Evolutionary conservation across 257 asterid genomes (phyloP), one percentile per base, ranked within the genome.

Genomic region (Nicotiana paniculata): DNA sequence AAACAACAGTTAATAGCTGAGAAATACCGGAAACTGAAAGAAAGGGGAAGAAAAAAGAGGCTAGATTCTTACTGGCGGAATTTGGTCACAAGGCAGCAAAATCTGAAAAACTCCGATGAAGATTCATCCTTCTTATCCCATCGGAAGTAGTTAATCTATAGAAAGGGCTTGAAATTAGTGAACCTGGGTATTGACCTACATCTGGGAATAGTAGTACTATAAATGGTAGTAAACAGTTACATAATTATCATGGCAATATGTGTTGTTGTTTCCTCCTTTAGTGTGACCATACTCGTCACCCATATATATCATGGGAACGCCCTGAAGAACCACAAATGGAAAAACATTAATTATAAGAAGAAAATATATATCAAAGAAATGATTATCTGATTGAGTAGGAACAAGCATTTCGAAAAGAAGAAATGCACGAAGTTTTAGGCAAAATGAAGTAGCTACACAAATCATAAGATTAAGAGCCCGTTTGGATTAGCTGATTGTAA

Each of bases 201-300:
- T 39, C 77, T 65, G 21, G 13, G 59, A 65, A 64, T 67, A 48
- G 37, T 43, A 54, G 58, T 24, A 43, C 72, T 37, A 30, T 37
- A 15, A 75, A 33, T 59, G 75, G 79, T 15, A 39, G 55, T 43
- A 84, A 85, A 83, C 66, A 12, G 74, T 82, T 93, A 95, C 98
- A 82, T 87, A 91, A 82, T 94, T 96, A 88, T 96, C 97, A 32
- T 93, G 98, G 91, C 98, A 96, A 86, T 96, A 94, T 17, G 97
- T 91, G 82, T 96, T 96, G 93, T 96, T 96, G 90, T 96, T 96
- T 85, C 99, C 99, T 66, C 99, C 97, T 89, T 96, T 96, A 7
- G 98, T 92, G 88, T 96, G 99, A 77, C 97, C 98, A 83, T 94
- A 96, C 84, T 96, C 99, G 85, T 93, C 99, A 6, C 99, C 99